Base-by-base conservation (phyloP, 371 early-diverging fungal species). In the Lichtheimia ornata region DNA sequence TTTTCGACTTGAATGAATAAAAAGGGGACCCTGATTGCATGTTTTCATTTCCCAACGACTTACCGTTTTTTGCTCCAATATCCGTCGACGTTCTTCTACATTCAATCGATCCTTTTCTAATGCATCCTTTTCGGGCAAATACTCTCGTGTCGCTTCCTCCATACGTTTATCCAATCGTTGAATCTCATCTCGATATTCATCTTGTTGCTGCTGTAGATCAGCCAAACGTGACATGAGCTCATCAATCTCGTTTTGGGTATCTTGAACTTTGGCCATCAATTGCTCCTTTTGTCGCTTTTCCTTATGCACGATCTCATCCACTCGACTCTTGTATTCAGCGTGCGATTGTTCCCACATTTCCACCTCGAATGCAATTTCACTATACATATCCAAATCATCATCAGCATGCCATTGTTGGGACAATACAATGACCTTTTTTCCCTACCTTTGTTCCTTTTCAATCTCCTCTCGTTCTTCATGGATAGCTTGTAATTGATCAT, bases 331-430 rank as follows among this genome's bases (percentile, higher is more conserved):
- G 54, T 59, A 62, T 12, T 70, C 66, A 20, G 63, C 43, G 30
- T 65, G 40, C 1, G 66, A 45, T 20, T 66, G 63, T 42, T 70
- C 64, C 71, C 71, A 70, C 61, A 70, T 70, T 58, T 70, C 62
- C 43, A 57, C 17, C 18, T 70, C 66, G 52, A 66, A 70, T 1
- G 64, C 71, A 27, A 63, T 64, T 17, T 70, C 64, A 54, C 71
- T 69, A 43, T n/a, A n/a, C n/a, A n/a, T 17, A 57, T 35, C 35
- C 35, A 35, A 11, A 6, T 35, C 35, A 35, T 35, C 0, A 35
- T 35, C 2, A 35, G 35, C 11, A 9, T 35, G 6, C 6, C 28
- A 28, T 28, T 28, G 28, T 28, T n/a, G n/a, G n/a, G n/a, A n/a
- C n/a, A n/a, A n/a, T n/a, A n/a, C n/a, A n/a, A n/a, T n/a, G n/a